A percentile compares a stretch with the other conserved stretches of the same genome.
Conservation (phyloP, 345 rosid species). For the Trapa incisa region DNA sequence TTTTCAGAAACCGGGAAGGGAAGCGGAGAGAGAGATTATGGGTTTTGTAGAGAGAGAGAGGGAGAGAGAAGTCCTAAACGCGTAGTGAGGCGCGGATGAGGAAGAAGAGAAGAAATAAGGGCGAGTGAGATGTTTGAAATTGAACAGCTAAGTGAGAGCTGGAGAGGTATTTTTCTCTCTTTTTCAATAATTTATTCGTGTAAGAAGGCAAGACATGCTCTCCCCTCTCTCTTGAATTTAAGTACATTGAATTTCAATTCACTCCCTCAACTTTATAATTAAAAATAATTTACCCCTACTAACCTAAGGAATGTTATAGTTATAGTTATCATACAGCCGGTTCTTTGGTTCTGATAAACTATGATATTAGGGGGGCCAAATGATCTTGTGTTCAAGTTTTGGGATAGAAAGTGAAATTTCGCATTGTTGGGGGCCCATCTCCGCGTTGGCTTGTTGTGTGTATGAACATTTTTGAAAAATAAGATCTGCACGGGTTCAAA, state of each 20-base stretch:
- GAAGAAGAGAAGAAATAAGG: conserved; percentile 2
- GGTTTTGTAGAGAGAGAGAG: conserved; percentile 9
- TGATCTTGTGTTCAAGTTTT: neutral
- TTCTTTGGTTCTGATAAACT: neutral
- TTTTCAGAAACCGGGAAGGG: neutral
- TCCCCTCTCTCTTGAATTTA: neutral
- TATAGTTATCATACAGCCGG: neutral
- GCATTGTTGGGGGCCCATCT: neutral
- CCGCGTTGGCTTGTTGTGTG: neutral
- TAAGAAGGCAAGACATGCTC: neutral
- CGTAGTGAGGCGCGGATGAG: conserved; percentile 11
- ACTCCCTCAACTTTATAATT: neutral
- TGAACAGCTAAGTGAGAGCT: conserved; percentile 3
- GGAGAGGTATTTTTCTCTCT: neutral
- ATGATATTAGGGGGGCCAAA: neutral
- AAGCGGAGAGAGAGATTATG: neutral
- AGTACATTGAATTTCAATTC: neutral
- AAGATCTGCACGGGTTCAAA: neutral
- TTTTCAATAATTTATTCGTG: neutral
- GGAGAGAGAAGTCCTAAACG: conserved; percentile 19
- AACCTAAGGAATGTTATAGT: neutral
- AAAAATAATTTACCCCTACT: neutral
- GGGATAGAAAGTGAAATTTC: neutral
- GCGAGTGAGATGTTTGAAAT: neutral
- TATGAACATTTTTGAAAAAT: neutral